A percentile compares a stretch with the other conserved stretches of the same genome.
These are phyloP conservation scores for Phtheirospermum japonicum DNA, from an alignment of 257 asterid genomes.

Conservation along the genomic window DNA sequence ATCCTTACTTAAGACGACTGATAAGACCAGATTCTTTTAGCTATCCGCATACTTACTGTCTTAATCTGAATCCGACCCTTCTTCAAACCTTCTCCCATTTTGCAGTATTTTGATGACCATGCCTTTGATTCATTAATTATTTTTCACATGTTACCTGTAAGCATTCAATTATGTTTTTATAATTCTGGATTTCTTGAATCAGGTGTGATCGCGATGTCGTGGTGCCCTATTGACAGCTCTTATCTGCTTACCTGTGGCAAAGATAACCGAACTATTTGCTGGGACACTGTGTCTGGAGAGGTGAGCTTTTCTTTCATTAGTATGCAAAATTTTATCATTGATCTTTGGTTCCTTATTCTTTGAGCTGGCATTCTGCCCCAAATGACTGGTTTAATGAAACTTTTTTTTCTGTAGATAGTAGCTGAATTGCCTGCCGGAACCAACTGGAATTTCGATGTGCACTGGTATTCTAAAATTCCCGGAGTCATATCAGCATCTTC, in stretches of 20 bases:
- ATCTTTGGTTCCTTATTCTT: conserved; percentile 11
- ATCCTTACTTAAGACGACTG: too few species aligned
- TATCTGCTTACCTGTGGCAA: conserved; percentile 92
- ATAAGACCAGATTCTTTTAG: too few species aligned
- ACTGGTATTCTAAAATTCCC: conserved; percentile 91
- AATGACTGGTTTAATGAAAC: background rate
- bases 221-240: conserved; percentile 95
- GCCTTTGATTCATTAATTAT: too few species aligned
- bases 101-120: too few species aligned
- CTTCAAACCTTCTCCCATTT: too few species aligned
- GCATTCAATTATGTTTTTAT: background rate
- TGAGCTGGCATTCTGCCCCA: background rate
- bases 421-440: conserved; percentile 92
- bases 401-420: conserved; percentile 56
- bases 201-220: conserved; percentile 98
- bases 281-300: conserved; percentile 88
- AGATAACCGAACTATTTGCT: conserved; percentile 95
- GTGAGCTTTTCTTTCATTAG: conserved; percentile 35
- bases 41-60: too few species aligned
- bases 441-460: conserved; percentile 96
- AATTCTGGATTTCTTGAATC: conserved; percentile 25
- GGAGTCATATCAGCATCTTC: conserved; percentile 97
- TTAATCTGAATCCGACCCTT: too few species aligned
- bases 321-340: background rate
- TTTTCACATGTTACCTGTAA: too few species aligned